Conservation (phyloP, 345 rosid genomes). For the Nephelium lappaceum region DNA sequence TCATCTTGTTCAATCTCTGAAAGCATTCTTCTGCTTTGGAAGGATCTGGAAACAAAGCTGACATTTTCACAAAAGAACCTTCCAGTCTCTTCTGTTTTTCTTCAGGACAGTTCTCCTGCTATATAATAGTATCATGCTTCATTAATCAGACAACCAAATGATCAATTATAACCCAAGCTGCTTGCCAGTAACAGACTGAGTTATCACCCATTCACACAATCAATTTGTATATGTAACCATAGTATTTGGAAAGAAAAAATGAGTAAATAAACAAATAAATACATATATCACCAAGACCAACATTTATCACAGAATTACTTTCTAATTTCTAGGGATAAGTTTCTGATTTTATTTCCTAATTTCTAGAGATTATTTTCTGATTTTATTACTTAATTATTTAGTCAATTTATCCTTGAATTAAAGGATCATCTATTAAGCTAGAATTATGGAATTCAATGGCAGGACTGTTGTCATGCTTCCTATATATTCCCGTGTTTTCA, state of each 20-base stretch:
- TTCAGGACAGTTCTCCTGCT: conserved; percentile 58
- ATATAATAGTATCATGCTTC: conserved; percentile 21
- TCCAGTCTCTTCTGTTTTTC: conserved; percentile 51
- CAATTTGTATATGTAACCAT: background rate
- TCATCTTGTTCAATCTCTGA: conserved; percentile 63
- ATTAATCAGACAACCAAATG: conserved; percentile 12
- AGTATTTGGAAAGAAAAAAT: background rate
- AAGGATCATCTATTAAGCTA: no score
- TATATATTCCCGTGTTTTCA: no score
- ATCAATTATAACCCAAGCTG: background rate
- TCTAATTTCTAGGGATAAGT: no score
- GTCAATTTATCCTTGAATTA: no score
- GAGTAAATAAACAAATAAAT: background rate
- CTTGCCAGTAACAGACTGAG: background rate
- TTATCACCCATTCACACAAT: background rate
- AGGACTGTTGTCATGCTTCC: no score
- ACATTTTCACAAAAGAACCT: conserved; percentile 60
- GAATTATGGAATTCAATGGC: no score
- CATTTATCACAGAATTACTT: background rate
- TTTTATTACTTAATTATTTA: no score
- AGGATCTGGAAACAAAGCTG: conserved; percentile 77
- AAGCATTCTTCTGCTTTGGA: conserved; percentile 73
- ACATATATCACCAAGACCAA: background rate
- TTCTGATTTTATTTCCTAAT: no score
- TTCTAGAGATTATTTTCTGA: no score